These are phyloP conservation scores for Rasamsonia emersonii DNA, from an alignment of 2,329 filamentous ascomycete species.

Conservation along the genomic window DNA sequence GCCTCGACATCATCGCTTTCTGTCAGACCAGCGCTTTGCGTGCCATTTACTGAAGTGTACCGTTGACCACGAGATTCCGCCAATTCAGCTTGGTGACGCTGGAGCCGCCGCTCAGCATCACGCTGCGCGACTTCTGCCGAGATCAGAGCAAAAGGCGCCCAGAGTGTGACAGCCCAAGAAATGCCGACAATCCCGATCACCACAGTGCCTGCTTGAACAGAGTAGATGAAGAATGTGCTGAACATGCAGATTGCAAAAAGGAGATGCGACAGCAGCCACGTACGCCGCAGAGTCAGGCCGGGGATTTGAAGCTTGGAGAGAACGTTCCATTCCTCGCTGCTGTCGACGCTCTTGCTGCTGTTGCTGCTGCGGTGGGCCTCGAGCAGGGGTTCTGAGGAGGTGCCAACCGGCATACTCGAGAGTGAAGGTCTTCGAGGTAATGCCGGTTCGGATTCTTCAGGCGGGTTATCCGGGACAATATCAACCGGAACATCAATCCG, in stretches of 20 bases:
- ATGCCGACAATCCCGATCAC: conserved; percentile 77
- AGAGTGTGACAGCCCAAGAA: conserved; percentile 85
- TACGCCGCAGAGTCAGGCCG: conserved; percentile 74
- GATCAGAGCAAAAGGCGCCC: conserved; percentile 94
- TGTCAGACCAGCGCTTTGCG: conserved; percentile 5
- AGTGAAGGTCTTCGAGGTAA: conserved; percentile 21
- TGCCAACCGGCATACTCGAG: conserved; percentile 23
- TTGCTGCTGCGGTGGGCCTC: conserved; percentile 10
- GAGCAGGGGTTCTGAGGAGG: conserved; percentile 22
- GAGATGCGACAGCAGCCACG: conserved; percentile 80
- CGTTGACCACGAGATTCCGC: conserved; percentile 13
- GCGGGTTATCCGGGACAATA: conserved; percentile 6
- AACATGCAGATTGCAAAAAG: conserved; percentile 76
- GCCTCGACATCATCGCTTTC: conserved; percentile 16
- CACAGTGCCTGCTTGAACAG: conserved; percentile 61
- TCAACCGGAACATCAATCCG: conserved; percentile 8
- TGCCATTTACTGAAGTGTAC: background rate
- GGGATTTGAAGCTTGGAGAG: conserved; percentile 64
- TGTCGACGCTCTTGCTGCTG: conserved; percentile 7
- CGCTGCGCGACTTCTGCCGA: conserved; percentile 82
- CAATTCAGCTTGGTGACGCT: conserved; percentile 29
- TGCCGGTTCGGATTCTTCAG: conserved; percentile 12
- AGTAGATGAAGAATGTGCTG: conserved; percentile 68
- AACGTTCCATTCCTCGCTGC: conserved; percentile 23
- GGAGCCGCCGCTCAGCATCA: conserved; percentile 55